Evolutionary conservation across 169 alveolate species (phyloP), one percentile per base, ranked within the genome.

Genomic region (Cryptosporidium parvum): DNA sequence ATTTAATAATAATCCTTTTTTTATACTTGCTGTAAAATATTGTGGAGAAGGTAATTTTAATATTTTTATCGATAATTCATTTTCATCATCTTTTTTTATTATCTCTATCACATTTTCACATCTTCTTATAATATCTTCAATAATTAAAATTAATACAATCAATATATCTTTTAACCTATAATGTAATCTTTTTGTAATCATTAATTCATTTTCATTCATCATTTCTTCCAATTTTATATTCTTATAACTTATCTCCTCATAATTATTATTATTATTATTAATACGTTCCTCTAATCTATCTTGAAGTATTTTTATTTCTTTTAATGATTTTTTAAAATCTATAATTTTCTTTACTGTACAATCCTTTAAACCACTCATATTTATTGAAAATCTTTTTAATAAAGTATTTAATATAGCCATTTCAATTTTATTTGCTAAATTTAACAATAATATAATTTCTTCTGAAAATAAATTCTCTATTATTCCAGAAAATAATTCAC

Each of bases 161-260:
- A 65, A 35, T 21, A 26, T 14, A n/a, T n/a, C 2, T 10, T 33
- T n/a, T 10, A 65, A 7, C 16, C 31, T 33, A 10, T 16, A 2
- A 14, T 65, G 72, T 37, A 14, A 7, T 26, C 23, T 65, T 33
- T 65, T 65, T 7, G 72, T 65, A 16, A 65, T n/a, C 31, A 65
- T 33, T 48, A 48, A 48, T 7, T 48, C 56, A 48, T 5, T 48
- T 14, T 48, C 21, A 65, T 26, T 16, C 37, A 56, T 21, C 67
- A 56, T 21, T 56, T 6, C 16, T 56, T 12, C 29, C 4, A 12
- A 14, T 3, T 48, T 12, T 14, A 0, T 3, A 14, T 48, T 48
- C 21, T 48, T 48, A 48, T 48, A 3, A 48, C 56, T 16, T 0
- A 48, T 1, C 21, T 48, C 56, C 21, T 48, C 56, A 48, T 48